Evolutionary conservation across 73 alveolate genomes (phyloP).

Genomic region (Paramecium sexaurelia): DNA sequence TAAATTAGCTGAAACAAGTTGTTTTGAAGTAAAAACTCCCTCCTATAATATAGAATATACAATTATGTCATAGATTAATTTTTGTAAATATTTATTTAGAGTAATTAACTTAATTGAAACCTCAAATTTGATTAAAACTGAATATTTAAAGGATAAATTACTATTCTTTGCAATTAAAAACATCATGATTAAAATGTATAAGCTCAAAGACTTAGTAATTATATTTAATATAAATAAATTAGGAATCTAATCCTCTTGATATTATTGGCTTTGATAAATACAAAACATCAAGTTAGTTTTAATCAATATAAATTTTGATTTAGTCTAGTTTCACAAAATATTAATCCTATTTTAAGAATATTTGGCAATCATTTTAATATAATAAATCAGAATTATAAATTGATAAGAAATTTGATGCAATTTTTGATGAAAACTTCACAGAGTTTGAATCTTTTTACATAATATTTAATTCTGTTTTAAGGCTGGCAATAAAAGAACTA

Average conservation of each 20-base stretch:
- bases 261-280: neutral
- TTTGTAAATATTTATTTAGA: constrained; percentile 64
- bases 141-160: neutral
- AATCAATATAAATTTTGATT: neutral
- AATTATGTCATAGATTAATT: constrained; percentile 50
- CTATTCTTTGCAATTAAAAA: constrained; percentile 55
- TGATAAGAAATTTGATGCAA: constrained; percentile 66
- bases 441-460: constrained; percentile 66
- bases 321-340: neutral
- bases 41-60: constrained; percentile 13
- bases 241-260: constrained; percentile 24
- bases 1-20: constrained; percentile 5
- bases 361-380: neutral
- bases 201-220: constrained; percentile 38
- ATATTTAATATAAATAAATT: neutral
- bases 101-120: constrained; percentile 35
- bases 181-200: constrained; percentile 57
- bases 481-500: constrained; percentile 55
- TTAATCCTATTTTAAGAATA: neutral
- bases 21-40: neutral
- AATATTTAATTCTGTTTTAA: constrained; percentile 33
- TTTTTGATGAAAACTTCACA: constrained; percentile 63
- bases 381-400: neutral
- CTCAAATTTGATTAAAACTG: neutral
- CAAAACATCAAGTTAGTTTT: neutral